Conservation (phyloP, 73 alveolate genomes). For the Paramecium pentaurelia region DNA sequence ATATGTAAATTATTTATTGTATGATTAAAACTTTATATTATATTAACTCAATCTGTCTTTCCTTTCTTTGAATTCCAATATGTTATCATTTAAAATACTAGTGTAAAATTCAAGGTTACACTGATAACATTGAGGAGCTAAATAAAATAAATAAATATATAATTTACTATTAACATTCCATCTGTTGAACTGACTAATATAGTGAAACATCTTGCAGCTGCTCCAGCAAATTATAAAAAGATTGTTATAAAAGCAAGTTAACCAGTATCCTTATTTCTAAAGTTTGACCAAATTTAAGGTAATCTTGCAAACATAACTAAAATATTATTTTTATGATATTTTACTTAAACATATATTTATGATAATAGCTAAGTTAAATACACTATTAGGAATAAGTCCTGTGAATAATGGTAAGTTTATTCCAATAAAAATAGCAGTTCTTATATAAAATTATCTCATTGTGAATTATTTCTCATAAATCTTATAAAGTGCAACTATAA, state of each 20-base stretch:
- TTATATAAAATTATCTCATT: neutral
- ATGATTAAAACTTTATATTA: neutral
- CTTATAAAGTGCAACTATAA: neutral
- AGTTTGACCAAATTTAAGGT: constrained; percentile 39
- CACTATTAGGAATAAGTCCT: neutral
- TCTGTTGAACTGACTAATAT: constrained; percentile 22
- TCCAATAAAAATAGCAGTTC: neutral
- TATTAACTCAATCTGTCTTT: neutral
- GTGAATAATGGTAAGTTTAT: constrained; percentile 4
- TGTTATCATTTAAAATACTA: neutral
- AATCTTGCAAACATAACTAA: constrained; percentile 22
- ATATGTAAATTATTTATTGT: too few species aligned
- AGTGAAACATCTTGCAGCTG: constrained; percentile 37
- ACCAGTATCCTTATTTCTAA: constrained; percentile 5
- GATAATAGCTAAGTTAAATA: neutral
- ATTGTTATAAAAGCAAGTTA: constrained; percentile 5
- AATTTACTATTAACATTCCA: neutral
- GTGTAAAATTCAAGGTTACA: neutral
- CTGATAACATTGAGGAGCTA: neutral
- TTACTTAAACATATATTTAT: constrained; percentile 17
- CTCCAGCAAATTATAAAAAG: constrained; percentile 33
- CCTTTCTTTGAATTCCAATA: constrained; percentile 19
- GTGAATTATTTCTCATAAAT: neutral
- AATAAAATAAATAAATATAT: neutral
- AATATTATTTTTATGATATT: neutral